A percentile compares a stretch with the other conserved stretches of the same genome.
Evolutionary conservation across 208 protist genomes (phyloP).

Genomic region (Leishmania major): DNA sequence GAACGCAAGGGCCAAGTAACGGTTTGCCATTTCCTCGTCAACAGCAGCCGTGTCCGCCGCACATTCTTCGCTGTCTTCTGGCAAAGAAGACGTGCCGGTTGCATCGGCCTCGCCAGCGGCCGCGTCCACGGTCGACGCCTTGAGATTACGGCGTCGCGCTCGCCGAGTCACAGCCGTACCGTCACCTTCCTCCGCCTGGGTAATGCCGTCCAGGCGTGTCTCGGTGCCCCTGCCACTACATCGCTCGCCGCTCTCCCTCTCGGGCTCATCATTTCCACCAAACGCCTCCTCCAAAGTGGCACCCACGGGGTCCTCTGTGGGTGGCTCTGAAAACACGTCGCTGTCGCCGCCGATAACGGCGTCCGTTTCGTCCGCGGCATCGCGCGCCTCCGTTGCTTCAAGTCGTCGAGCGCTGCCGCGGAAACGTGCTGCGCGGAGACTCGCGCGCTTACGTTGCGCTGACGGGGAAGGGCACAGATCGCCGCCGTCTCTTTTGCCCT

Average conservation of each 20-base stretch:
- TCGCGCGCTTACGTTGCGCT: neutral
- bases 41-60: neutral
- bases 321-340: neutral
- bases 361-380: neutral
- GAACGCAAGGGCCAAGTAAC: slow-evolving; percentile 43
- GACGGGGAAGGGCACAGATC: neutral
- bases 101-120: neutral
- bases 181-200: neutral
- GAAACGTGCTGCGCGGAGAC: neutral
- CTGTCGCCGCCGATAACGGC: neutral
- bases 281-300: neutral
- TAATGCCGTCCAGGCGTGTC: neutral
- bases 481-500: neutral
- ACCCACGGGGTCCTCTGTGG: slow-evolving; percentile 3
- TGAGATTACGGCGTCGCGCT: neutral
- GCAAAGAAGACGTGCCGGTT: neutral
- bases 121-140: neutral
- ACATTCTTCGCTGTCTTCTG: neutral
- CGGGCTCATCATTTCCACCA: neutral
- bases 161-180: neutral
- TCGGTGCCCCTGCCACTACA: neutral
- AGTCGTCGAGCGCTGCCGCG: neutral
- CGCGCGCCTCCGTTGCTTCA: neutral
- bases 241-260: neutral
- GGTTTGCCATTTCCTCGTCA: slow-evolving; percentile 39